Evolutionary conservation across 2,329 filamentous ascomycete genomes (phyloP).

Genomic region (Diplocarpon mali): DNA sequence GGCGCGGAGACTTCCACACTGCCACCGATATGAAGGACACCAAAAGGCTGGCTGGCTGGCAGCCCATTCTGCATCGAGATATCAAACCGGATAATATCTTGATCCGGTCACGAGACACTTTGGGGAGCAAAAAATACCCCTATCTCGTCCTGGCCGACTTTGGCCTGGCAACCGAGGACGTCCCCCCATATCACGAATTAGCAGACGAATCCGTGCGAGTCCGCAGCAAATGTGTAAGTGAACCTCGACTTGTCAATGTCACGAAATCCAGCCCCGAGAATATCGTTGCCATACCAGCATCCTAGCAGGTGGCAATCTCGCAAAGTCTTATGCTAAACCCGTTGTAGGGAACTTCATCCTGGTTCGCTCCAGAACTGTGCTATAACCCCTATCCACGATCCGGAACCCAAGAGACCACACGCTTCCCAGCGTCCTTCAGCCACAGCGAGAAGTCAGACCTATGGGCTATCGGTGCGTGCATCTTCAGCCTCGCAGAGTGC

Average conservation of each 20-base stretch:
- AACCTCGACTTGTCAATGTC: too few relatives aligned
- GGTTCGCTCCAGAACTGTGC: conserved; percentile 19
- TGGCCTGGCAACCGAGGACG: conserved; percentile 19
- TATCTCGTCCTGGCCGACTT: conserved; percentile 24
- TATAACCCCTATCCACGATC: conserved; percentile 12
- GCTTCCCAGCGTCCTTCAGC: conserved; percentile 7
- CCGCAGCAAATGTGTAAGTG: too few relatives aligned
- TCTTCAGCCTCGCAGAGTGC: conserved; percentile 15
- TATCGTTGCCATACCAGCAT: background rate
- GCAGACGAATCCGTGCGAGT: background rate
- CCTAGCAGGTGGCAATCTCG: background rate
- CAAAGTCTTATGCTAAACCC: background rate
- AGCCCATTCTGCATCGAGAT: conserved; percentile 23
- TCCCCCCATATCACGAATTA: conserved; percentile 1
- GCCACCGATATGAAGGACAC: conserved; percentile 2
- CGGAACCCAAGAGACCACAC: background rate
- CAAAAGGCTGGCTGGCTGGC: conserved; percentile 10
- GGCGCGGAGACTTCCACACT: conserved; percentile 7
- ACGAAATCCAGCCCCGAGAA: too few relatives aligned
- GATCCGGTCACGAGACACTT: conserved; percentile 17
- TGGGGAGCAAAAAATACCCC: conserved; percentile 16
- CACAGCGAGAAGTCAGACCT: conserved; percentile 18
- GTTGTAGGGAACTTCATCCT: conserved; percentile 10
- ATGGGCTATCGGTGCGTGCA: conserved; percentile 17
- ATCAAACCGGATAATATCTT: conserved; percentile 26